Conservation (phyloP, 352 stramenopile species). For the Phytophthora capsici region DNA sequence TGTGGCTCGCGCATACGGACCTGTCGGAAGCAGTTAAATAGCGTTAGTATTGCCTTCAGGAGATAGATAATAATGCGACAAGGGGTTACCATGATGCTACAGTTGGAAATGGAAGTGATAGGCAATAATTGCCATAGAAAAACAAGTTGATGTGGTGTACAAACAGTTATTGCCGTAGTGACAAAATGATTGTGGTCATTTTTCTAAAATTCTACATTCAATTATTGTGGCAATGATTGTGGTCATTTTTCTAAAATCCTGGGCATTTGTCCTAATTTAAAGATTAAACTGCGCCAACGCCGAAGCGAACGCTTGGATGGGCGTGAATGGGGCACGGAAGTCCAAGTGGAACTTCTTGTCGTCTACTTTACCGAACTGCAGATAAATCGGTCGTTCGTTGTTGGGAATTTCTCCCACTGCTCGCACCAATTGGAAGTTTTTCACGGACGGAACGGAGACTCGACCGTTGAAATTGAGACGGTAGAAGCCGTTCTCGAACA, state of each 20-base stretch:
- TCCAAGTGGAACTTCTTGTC: conserved; percentile 85
- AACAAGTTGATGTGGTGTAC: no score
- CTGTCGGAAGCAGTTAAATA: conserved; percentile 7
- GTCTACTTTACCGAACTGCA: conserved; percentile 85
- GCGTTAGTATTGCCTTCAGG: not conserved
- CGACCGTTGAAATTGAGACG: conserved; percentile 83
- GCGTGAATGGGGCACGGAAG: conserved; percentile 73
- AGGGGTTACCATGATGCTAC: not conserved
- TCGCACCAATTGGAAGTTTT: conserved; percentile 81
- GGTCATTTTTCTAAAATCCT: no score
- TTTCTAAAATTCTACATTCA: no score
- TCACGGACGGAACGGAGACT: conserved; percentile 78
- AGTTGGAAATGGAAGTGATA: not conserved
- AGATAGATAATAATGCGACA: not conserved
- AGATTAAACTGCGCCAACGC: conserved; percentile 76
- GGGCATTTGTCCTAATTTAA: no score
- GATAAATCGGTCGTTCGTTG: conserved; percentile 37
- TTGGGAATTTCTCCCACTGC: conserved; percentile 14
- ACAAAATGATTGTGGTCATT: no score
- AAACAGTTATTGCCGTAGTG: no score
- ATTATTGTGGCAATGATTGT: no score
- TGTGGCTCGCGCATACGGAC: conserved; percentile 49
- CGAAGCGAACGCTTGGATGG: conserved; percentile 75
- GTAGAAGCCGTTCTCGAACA: conserved; percentile 84
- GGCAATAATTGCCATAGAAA: no score